phyloP scores from a whole-genome alignment of 352 stramenopile genomes.

The Globisporangium sylvaticum region DNA sequence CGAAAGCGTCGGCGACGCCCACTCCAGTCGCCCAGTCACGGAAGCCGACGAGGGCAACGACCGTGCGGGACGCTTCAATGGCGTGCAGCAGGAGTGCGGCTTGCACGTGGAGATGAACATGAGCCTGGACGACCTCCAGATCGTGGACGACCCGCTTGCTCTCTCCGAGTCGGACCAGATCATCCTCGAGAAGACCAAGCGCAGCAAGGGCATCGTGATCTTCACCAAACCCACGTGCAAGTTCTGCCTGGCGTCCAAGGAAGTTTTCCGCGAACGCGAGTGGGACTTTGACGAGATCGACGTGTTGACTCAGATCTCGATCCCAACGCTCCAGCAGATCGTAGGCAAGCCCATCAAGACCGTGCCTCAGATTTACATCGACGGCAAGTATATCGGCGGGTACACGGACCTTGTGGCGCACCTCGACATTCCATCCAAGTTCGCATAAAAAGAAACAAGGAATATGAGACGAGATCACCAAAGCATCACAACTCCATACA shows the following conservation, averaged over 20 bases:
- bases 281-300: slow-evolving; percentile 69
- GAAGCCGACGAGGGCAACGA: slow-evolving; percentile 60
- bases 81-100: slow-evolving; percentile 78
- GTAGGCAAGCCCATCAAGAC: slow-evolving; percentile 56
- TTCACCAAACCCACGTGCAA: slow-evolving; percentile 81
- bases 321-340: slow-evolving; percentile 52
- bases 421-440: slow-evolving; percentile 57
- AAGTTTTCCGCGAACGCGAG: slow-evolving; percentile 45
- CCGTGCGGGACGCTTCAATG: slow-evolving; percentile 75
- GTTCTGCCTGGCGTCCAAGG: slow-evolving; percentile 64
- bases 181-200: slow-evolving; percentile 37
- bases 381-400: slow-evolving; percentile 73
- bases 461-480: neutral
- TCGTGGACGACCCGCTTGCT: slow-evolving; percentile 47
- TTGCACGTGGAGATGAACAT: slow-evolving; percentile 78
- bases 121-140: slow-evolving; percentile 41
- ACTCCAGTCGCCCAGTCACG: slow-evolving; percentile 81
- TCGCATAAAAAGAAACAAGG: slow-evolving; percentile 25
- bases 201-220: slow-evolving; percentile 50
- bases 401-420: slow-evolving; percentile 71
- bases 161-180: slow-evolving; percentile 41
- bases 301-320: slow-evolving; percentile 51
- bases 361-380: slow-evolving; percentile 77
- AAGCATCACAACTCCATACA: neutral
- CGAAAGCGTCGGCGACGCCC: slow-evolving; percentile 75